Evolutionary conservation across 1,139 yeast genomes (phyloP), one percentile per base, ranked within the genome.

Genomic region (Petasospora fabianii): DNA sequence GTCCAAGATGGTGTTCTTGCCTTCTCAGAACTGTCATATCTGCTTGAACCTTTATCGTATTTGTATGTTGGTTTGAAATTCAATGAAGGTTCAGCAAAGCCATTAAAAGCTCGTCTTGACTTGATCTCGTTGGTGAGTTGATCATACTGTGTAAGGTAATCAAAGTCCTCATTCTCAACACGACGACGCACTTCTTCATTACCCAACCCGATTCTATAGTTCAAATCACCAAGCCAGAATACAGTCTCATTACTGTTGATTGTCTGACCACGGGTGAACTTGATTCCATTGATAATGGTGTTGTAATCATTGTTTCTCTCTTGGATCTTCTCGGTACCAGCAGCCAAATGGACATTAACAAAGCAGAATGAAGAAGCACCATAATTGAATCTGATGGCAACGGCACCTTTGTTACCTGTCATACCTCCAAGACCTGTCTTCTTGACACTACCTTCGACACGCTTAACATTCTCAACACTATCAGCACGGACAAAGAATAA

Each of bases 1-100:
- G 97, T 90, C 98, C 98, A 92, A 0, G 97, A 92, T 1, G 98
- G 98, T 1, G 87, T 79, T 51, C 98, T 74, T 53, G 84, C 92
- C 61, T 92, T 92, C 56, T 90, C 97, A 32, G 95, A 83, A 3
- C 90, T 71, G 56, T 88, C 97, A 51, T 92, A 92, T 12, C 55
- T 61, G 47, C 75, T 73, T 1, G 88, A 77, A 3, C 95, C 95
- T 44, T 84, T 80, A 59, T 92, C 97, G 60, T 80, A 92, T 60
- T 92, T 92, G 64, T 92, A 92, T 3, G 98, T 92, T 6, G 98
- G 98, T 6, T 78, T 71, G 55, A 92, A 92, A 36, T 68, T 71
- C 40, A 92, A 77, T 32, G 82, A 80, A 49, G 81, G 74, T 56
- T 92, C 99, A 42, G 77, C 75, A 58, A 82, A 94, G 13, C 80